A percentile compares a stretch with the other conserved stretches of the same genome.
Evolutionary conservation across 345 rosid genomes (phyloP).

Genomic region (Citrus inodora): DNA sequence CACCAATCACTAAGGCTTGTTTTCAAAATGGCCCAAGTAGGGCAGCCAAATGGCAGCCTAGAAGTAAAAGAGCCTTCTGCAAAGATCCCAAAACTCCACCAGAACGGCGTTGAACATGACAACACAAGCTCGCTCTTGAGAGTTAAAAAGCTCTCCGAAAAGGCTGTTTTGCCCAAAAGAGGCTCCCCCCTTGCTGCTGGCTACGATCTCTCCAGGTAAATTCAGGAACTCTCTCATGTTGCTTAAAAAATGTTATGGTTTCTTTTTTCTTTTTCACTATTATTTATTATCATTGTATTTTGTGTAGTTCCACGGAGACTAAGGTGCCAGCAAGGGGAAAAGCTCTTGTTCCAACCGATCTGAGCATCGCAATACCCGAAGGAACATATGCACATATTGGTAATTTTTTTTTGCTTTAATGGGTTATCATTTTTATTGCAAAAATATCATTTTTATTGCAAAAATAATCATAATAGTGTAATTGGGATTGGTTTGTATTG

Average conservation of each 20-base stretch:
- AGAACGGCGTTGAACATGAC: conserved; percentile 29
- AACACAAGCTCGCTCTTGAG: conserved; percentile 23
- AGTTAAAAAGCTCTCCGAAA: conserved; percentile 74
- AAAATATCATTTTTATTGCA: background rate
- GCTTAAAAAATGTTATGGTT: background rate
- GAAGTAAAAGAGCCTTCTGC: conserved; percentile 19
- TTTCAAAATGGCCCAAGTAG: conserved; percentile 1
- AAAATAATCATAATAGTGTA: background rate
- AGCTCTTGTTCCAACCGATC: conserved; percentile 69
- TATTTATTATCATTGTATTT: background rate
- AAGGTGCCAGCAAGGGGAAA: conserved; percentile 86
- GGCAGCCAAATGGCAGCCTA: conserved; percentile 7
- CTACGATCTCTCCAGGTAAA: conserved; percentile 67
- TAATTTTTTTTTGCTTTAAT: background rate
- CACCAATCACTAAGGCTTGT: background rate
- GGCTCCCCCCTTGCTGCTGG: conserved; percentile 80
- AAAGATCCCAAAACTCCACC: conserved; percentile 41
- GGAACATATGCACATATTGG: conserved; percentile 60
- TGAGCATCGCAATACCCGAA: conserved; percentile 59
- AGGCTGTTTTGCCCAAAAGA: conserved; percentile 65
- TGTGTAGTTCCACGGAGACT: conserved; percentile 45
- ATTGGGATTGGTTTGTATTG: background rate
- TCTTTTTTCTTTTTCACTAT: no score
- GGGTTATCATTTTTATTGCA: background rate
- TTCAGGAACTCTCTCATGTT: no score